These are phyloP conservation scores for Dactylellina leptospora DNA, from an alignment of 2,329 filamentous ascomycete genomes.

Conservation along the genomic window DNA sequence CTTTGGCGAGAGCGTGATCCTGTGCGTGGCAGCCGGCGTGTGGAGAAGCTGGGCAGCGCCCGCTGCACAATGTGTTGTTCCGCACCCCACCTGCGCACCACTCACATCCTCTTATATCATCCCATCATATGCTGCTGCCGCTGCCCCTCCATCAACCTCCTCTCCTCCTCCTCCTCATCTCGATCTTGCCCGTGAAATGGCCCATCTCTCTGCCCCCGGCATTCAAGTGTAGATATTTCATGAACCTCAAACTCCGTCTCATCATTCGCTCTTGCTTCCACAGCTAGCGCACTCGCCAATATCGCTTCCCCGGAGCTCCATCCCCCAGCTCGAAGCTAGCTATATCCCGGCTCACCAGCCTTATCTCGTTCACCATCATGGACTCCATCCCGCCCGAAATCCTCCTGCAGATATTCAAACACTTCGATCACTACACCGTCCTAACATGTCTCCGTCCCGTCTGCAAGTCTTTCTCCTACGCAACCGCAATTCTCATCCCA, in stretches of 20 bases:
- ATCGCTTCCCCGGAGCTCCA: background rate
- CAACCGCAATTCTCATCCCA: constrained; percentile 16
- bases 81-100: constrained; percentile 9
- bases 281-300: too few species aligned
- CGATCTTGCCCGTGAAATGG: background rate
- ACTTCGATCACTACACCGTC: constrained; percentile 35
- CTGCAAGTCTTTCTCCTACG: constrained; percentile 40
- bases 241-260: too few species aligned
- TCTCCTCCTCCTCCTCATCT: background rate
- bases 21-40: background rate
- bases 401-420: constrained; percentile 40
- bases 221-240: background rate
- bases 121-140: too few species aligned
- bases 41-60: background rate
- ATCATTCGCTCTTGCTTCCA: too few species aligned
- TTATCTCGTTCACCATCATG: background rate
- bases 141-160: constrained; percentile 14
- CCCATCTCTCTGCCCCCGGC: background rate
- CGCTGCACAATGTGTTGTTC: constrained; percentile 16
- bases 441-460: constrained; percentile 28
- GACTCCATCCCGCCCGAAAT: constrained; percentile 38
- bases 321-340: background rate
- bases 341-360: background rate
- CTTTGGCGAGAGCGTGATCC: background rate
- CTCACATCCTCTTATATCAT: too few species aligned